Evolutionary conservation across 192 early-diverging fungal genomes (phyloP), one percentile per base, ranked within the genome.

Genomic region (Gonapodya prolifera): DNA sequence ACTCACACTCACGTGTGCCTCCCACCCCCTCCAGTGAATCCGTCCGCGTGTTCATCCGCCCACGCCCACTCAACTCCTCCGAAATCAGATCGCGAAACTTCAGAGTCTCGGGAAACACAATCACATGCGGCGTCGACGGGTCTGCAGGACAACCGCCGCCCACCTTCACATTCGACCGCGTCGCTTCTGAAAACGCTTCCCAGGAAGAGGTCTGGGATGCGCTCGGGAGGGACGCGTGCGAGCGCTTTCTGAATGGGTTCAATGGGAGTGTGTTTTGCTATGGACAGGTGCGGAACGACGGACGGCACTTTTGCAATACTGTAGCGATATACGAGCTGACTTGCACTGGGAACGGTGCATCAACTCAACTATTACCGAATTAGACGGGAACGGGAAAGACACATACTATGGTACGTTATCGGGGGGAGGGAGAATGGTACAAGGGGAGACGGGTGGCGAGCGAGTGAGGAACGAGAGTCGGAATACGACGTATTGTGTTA

Each of bases 181-280:
- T 61, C 45, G 45, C 8, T 23, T 16, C 45, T 23, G 45, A 61
- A 23, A 23, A 8, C 8, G 17, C 33, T 75, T 70, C 79, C 18
- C 86, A 90, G 78, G 79, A 82, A 30, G 83, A 88, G 69, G 89
- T 90, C 13, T 90, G 89, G 78, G 86, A 88, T 35, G 77, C 77
- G n/a, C 87, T 87, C 0, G 89, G 87, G 8, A 28, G 87, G 30
- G 75, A 76, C 1, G 89, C 89, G 71, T 84, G 89, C 2, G 89
- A 90, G 70, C 81, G 85, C n/a, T 87, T 84, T 1, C 78, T 90
- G n/a, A 80, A 82, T 30, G 89, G 89, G 1, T 90, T 89, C 82
- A 90, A 90, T 78, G 89, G 89, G 33, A 90, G 87, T 29, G 83
- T 90, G 2, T 90, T 90, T 81, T 84, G 78, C 34, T 90, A 90